Percentiles rank a stretch among this genome's conserved stretches.
phyloP scores from a whole-genome alignment of 1,284 basidiomycete species.

The Kwoniella shivajii region DNA sequence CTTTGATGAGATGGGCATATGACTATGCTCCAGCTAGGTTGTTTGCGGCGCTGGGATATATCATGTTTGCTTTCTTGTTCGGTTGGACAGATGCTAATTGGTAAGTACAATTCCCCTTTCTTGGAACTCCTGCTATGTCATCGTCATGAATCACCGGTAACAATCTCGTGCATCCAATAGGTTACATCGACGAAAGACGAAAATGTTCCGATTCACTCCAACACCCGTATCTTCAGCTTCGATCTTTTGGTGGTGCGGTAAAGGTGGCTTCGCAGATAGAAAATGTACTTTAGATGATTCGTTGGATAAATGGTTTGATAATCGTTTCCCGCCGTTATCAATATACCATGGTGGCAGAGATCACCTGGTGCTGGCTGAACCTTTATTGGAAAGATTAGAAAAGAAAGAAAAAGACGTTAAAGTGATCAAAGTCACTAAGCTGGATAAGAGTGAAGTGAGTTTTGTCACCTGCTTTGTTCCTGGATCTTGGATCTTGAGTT shows the following conservation, averaged over 20 bases:
- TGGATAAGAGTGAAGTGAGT: conserved; percentile 58
- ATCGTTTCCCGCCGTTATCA: conserved; percentile 62
- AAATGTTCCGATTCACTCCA: conserved; percentile 68
- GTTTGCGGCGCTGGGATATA: conserved; percentile 54
- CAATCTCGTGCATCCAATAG: conserved; percentile 18
- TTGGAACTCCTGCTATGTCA: neutral
- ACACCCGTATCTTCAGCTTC: conserved; percentile 61
- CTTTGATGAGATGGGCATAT: conserved; percentile 64
- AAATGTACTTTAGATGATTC: conserved; percentile 62
- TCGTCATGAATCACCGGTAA: neutral
- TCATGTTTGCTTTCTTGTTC: conserved; percentile 65
- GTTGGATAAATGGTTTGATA: conserved; percentile 60
- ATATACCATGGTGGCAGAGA: conserved; percentile 62
- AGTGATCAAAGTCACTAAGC: conserved; percentile 59
- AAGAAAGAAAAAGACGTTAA: conserved; percentile 58
- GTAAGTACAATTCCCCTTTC: conserved; percentile 34
- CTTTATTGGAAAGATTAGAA: conserved; percentile 58
- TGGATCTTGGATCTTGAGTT: no score
- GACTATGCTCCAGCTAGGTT: conserved; percentile 59
- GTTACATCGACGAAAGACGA: conserved; percentile 61
- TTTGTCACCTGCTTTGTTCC: neutral
- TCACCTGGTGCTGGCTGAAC: conserved; percentile 59
- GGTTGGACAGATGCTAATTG: conserved; percentile 66
- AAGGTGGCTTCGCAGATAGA: conserved; percentile 62
- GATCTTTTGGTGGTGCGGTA: conserved; percentile 65